These are phyloP conservation scores for Moesziomyces sp. DNA, from an alignment of 1,284 basidiomycete genomes.

Conservation along the genomic window DNA sequence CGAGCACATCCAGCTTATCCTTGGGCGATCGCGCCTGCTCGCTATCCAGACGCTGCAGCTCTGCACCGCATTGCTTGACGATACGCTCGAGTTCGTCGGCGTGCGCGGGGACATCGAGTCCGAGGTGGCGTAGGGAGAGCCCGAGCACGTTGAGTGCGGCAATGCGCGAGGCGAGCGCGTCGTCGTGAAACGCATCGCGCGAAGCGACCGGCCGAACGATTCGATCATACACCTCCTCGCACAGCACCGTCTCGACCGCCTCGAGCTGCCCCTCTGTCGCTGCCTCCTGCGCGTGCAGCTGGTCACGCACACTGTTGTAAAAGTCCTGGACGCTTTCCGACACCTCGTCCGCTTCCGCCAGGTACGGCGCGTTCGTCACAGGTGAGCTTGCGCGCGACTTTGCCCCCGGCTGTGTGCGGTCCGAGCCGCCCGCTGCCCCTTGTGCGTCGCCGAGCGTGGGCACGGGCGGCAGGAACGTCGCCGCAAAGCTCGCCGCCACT, in stretches of 20 bases:
- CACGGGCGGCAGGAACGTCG: slow-evolving; percentile 29
- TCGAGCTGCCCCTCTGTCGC: slow-evolving; percentile 72
- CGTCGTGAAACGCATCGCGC: slow-evolving; percentile 85
- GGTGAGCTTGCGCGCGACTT: slow-evolving; percentile 10
- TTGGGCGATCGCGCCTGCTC: slow-evolving; percentile 75
- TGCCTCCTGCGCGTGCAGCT: slow-evolving; percentile 47
- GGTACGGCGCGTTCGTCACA: slow-evolving; percentile 69
- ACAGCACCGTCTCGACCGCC: slow-evolving; percentile 77
- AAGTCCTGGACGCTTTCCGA: slow-evolving; percentile 78
- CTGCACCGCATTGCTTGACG: slow-evolving; percentile 81
- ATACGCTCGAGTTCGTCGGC: slow-evolving; percentile 75
- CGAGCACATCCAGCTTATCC: slow-evolving; percentile 82
- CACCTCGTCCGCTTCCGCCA: slow-evolving; percentile 64
- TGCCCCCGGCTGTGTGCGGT: no score
- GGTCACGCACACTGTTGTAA: slow-evolving; percentile 73
- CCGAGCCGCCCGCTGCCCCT: no score
- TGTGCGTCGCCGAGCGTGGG: slow-evolving; percentile 1
- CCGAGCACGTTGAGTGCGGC: slow-evolving; percentile 90
- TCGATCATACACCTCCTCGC: slow-evolving; percentile 77
- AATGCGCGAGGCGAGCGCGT: slow-evolving; percentile 84
- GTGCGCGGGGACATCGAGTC: slow-evolving; percentile 75
- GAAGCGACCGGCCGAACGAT: slow-evolving; percentile 77
- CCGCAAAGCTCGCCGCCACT: slow-evolving; percentile 32
- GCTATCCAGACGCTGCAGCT: slow-evolving; percentile 77
- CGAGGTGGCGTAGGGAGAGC: slow-evolving; percentile 84